Conservation (phyloP, 345 rosid genomes). For the Cochlearia excelsa region DNA sequence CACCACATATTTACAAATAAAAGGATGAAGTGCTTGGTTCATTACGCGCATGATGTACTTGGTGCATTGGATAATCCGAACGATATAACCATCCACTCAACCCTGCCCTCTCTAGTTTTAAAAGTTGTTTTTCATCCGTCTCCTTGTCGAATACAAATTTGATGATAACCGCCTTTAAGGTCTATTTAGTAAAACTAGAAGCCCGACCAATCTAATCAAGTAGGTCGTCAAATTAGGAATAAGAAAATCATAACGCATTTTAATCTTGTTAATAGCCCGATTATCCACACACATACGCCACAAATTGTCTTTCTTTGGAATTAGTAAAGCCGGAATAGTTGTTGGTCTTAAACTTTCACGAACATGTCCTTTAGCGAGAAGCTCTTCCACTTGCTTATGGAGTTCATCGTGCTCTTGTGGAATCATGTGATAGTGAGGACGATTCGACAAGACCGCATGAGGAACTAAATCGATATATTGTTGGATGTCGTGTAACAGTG, state of each 20-base stretch:
- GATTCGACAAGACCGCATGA: not conserved
- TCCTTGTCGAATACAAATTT: not conserved
- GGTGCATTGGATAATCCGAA: not conserved
- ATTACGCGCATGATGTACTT: not conserved
- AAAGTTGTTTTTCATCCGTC: not conserved
- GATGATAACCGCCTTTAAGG: not conserved
- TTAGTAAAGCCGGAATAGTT: not conserved
- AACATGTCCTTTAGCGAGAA: not conserved
- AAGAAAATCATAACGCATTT: not conserved
- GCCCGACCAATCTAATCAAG: not conserved
- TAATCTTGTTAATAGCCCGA: not conserved
- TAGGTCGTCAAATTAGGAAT: not conserved
- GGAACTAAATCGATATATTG: not conserved
- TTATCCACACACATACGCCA: not conserved
- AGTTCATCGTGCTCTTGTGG: not conserved
- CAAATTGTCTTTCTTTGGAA: not conserved
- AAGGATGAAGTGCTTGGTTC: not conserved
- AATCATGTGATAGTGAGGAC: not conserved
- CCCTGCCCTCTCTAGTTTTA: not conserved
- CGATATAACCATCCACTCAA: not conserved
- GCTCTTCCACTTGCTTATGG: not conserved
- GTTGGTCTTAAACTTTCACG: not conserved
- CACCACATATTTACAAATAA: not conserved
- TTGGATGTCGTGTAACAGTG: not conserved
- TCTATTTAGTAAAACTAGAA: not conserved